Evolutionary conservation across 331 rosid genomes (phyloP).

Genomic region (Dryas integrifolia): DNA sequence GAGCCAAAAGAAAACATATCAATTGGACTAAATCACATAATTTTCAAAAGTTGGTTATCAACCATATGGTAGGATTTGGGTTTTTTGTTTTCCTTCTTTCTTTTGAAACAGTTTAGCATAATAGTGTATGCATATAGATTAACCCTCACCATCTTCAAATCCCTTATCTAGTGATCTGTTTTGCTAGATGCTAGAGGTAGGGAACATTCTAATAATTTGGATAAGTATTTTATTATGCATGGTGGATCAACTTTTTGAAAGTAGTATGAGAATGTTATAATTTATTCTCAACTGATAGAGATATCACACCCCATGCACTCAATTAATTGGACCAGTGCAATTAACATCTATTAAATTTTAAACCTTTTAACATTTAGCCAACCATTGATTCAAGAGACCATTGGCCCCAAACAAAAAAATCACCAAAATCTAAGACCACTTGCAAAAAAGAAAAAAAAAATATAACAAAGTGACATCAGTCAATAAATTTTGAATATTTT

Average conservation of each 20-base stretch:
- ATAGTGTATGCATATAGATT: not conserved
- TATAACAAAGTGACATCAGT: not conserved
- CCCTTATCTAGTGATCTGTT: not conserved
- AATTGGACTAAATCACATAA: too few species aligned
- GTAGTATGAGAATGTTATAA: not conserved
- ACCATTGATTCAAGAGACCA: not conserved
- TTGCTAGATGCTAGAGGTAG: not conserved
- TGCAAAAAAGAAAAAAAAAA: too few species aligned
- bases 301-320: slow-evolving; percentile 2
- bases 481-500: not conserved
- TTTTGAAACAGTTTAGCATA: not conserved
- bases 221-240: not conserved
- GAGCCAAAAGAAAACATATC: not conserved
- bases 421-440: not conserved
- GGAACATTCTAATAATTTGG: not conserved
- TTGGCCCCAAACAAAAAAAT: not conserved
- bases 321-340: not conserved
- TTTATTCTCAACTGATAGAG: not conserved
- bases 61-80: not conserved
- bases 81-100: not conserved
- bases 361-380: not conserved
- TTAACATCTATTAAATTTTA: not conserved
- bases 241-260: slow-evolving; percentile 3
- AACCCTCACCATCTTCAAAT: not conserved
- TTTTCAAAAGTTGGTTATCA: not conserved